Base-by-base conservation (phyloP, 2,329 filamentous ascomycete genomes). In the Cephalotrichum gorgonifer region DNA sequence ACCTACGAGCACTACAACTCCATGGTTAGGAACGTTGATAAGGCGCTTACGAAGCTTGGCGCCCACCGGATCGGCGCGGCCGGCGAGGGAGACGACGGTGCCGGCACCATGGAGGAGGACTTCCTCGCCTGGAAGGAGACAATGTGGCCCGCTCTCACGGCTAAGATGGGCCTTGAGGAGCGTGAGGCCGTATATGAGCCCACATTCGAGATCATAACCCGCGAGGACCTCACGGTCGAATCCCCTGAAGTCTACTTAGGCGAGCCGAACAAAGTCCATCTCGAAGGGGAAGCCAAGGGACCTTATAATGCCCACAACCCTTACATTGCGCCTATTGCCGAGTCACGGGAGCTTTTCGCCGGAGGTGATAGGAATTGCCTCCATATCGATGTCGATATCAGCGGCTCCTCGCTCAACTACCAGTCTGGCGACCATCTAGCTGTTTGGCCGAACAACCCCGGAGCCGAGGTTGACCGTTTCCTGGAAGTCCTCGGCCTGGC, bases 1-100 rank as follows among this genome's bases (percentile, higher is more conserved):
- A 97, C 93, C 26, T 98, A 98, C 65, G 93, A 98, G 65, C 93
- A 98, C 74, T 98, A 96, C 77, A 98, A 98, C 73, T 86, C 86
- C 47, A 95, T 98, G 88, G 90, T 98, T 52, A 88, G 91, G 65
- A 87, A 91, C 54, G 84, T 97, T 51, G 82, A 93, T 69, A 82
- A 85, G 64, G 83, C 82, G 53, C 73, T 98, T 51, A 75, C 81
- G 61, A 91, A 86, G 60, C 75, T 95, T 20, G 93, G 93, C 53
- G 93, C 86, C 12, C 76, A 82, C 61, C 79, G 88, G 56, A 88
- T 98, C 57, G 90, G 93, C 43, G 75, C 83, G 51, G 88, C 90
- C 50, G 93, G 94, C 58, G 91, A 97, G 72, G 93, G 93, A 60
- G 93, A 98, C 60, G 93, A 98, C 64, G 93, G 94, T 55, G 90